These are phyloP conservation scores for Penicillium maclennaniae DNA, from an alignment of 495 filamentous ascomycete genomes.

Conservation along the genomic window DNA sequence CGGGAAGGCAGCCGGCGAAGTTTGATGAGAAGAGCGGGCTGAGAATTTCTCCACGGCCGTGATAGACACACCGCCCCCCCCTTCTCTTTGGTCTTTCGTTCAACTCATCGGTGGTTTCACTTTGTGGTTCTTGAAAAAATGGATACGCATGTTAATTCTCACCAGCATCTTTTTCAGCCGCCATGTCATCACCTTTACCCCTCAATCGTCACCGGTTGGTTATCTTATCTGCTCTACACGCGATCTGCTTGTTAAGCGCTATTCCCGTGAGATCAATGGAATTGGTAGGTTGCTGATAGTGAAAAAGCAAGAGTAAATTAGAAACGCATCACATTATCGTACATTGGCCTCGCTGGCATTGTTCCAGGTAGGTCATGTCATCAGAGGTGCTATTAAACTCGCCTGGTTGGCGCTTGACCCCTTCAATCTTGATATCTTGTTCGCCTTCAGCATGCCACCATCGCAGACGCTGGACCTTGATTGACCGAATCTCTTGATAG, in stretches of 20 bases:
- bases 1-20: conserved; percentile 14
- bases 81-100: conserved; percentile 1
- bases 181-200: conserved; percentile 11
- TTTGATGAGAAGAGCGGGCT: conserved; percentile 20
- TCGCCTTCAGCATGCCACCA: conserved; percentile 92
- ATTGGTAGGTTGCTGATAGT: not conserved
- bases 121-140: not conserved
- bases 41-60: conserved; percentile 20
- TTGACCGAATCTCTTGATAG: conserved; percentile 60
- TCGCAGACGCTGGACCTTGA: conserved; percentile 65
- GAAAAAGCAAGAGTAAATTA: not conserved
- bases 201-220: conserved; percentile 28
- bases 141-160: not conserved
- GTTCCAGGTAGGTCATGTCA: conserved; percentile 61
- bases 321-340: conserved; percentile 44
- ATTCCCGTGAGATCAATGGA: not conserved
- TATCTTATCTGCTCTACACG: conserved; percentile 20
- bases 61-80: conserved; percentile 15
- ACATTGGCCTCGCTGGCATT: conserved; percentile 52
- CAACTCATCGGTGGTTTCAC: not conserved
- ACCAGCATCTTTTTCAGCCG: not conserved
- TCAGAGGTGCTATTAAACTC: conserved; percentile 38
- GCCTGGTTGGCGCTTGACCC: conserved; percentile 60
- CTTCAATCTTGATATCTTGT: conserved; percentile 74
- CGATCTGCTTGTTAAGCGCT: conserved; percentile 5